Base-by-base conservation (phyloP, 2,329 filamentous ascomycete species). In the Monilinia vaccinii-corymbosi region DNA sequence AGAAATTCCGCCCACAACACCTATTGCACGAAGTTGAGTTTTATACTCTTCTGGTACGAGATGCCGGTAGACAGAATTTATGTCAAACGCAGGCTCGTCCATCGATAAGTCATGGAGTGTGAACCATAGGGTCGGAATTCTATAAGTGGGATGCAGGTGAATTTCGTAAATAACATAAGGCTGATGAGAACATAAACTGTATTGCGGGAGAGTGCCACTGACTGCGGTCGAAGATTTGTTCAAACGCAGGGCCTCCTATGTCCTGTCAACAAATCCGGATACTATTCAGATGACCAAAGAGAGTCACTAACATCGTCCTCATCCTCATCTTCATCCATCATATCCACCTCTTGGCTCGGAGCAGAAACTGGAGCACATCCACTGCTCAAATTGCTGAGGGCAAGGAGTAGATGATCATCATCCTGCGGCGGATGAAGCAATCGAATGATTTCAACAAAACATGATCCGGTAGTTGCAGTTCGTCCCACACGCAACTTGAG, bases 111-210 rank as follows among this genome's bases (percentile, higher is more conserved):
- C 79, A 65, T 83, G 80, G 67, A 91, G 73, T 58, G 77, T 82
- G 75, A 93, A 91, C 82, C 88, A 92, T 60, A 92, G 78, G 61
- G 88, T 88, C 10, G 89, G 89, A 49, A 87, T 82, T 63, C 81
- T 81, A 74, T 92, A 93, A 60, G 85, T 88, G 59, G 86, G 83
- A 67, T 91, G 89, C 62, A 88, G 78, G 69, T 89, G 80, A 67
- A 92, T 83, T 72, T 91, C 86, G 75, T 91, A 92, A 62, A 72
- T 74, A 62, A 76, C 67, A 62, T 78, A 73, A 58, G 75, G 73
- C 68, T 78, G 76, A 70, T 76, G 64, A 63, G 69, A 62, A 59
- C 67, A 64, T 21, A 65, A 49, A 32, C 44, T 70, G 59, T 71
- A 71, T 31, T 50, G 21, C 10, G 69, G 66, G 32, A 56, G 66